phyloP scores from a whole-genome alignment of 805 yeast species.

The Candida ovalis region DNA sequence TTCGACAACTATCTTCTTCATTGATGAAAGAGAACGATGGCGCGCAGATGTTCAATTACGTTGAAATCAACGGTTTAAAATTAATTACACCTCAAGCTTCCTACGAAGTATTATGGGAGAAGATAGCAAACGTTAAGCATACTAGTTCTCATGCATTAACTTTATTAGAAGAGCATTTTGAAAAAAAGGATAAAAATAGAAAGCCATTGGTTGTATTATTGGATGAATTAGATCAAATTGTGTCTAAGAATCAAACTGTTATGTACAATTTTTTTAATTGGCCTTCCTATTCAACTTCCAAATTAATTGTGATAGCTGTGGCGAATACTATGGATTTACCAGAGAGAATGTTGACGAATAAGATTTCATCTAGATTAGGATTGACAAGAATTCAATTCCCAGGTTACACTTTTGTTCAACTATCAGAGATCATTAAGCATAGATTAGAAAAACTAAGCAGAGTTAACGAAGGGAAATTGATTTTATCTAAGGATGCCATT shows the following conservation, averaged over 20 bases:
- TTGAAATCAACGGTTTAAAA: slow-evolving; percentile 91
- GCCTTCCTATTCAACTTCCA: slow-evolving; percentile 83
- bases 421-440: slow-evolving; percentile 68
- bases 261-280: slow-evolving; percentile 97
- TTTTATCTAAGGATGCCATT: slow-evolving; percentile 66
- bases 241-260: slow-evolving; percentile 75
- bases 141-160: slow-evolving; percentile 63
- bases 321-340: slow-evolving; percentile 98
- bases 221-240: slow-evolving; percentile 93
- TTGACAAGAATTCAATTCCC: slow-evolving; percentile 80
- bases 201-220: slow-evolving; percentile 70
- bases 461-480: slow-evolving; percentile 40
- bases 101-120: slow-evolving; percentile 80
- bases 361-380: slow-evolving; percentile 89
- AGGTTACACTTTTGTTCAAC: slow-evolving; percentile 80
- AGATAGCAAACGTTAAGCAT: slow-evolving; percentile 56
- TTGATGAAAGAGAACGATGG: slow-evolving; percentile 19
- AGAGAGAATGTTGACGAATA: slow-evolving; percentile 80
- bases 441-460: slow-evolving; percentile 53
- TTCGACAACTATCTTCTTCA: slow-evolving; percentile 52
- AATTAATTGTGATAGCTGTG: slow-evolving; percentile 82
- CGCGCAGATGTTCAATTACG: slow-evolving; percentile 51
- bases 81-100: slow-evolving; percentile 74
- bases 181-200: slow-evolving; percentile 29
- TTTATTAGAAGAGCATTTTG: slow-evolving; percentile 68